These are phyloP conservation scores for Fusarium secorum DNA, from an alignment of 2,329 filamentous ascomycete species.

Conservation along the genomic window DNA sequence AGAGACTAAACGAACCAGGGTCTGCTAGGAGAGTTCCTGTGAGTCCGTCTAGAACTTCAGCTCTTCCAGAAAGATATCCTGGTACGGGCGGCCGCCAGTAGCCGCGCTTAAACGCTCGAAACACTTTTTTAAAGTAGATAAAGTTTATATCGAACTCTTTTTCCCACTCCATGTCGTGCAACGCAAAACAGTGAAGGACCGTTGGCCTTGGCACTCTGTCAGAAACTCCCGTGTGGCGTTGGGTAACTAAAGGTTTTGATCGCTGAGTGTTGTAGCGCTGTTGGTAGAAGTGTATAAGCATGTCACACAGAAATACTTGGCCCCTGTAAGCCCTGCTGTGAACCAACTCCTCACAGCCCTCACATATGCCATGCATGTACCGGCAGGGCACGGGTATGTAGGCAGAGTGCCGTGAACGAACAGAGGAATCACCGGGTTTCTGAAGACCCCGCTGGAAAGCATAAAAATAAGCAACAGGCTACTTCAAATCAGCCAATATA, in stretches of 20 bases:
- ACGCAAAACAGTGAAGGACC: slow-evolving; percentile 6
- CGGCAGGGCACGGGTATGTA: slow-evolving; percentile 38
- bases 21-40: slow-evolving; percentile 8
- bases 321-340: slow-evolving; percentile 20
- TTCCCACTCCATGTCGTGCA: neutral
- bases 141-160: slow-evolving; percentile 7
- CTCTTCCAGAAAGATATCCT: slow-evolving; percentile 5
- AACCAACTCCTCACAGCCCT: slow-evolving; percentile 9
- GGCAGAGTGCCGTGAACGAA: slow-evolving; percentile 28
- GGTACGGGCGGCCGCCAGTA: slow-evolving; percentile 11
- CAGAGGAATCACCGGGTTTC: slow-evolving; percentile 21
- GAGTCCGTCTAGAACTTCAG: slow-evolving; percentile 1
- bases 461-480: neutral
- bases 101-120: slow-evolving; percentile 29
- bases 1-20: slow-evolving; percentile 19
- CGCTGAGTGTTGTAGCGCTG: slow-evolving; percentile 12
- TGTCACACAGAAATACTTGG: slow-evolving; percentile 28
- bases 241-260: neutral
- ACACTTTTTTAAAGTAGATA: slow-evolving; percentile 15
- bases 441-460: slow-evolving; percentile 3
- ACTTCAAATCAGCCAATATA: slow-evolving; percentile 8
- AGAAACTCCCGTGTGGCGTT: slow-evolving; percentile 13
- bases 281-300: slow-evolving; percentile 23
- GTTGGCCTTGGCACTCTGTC: slow-evolving; percentile 18
- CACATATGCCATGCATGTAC: slow-evolving; percentile 33